Conservation (phyloP, 345 rosid genomes). For the Eucalyptus pauciflora region DNA sequence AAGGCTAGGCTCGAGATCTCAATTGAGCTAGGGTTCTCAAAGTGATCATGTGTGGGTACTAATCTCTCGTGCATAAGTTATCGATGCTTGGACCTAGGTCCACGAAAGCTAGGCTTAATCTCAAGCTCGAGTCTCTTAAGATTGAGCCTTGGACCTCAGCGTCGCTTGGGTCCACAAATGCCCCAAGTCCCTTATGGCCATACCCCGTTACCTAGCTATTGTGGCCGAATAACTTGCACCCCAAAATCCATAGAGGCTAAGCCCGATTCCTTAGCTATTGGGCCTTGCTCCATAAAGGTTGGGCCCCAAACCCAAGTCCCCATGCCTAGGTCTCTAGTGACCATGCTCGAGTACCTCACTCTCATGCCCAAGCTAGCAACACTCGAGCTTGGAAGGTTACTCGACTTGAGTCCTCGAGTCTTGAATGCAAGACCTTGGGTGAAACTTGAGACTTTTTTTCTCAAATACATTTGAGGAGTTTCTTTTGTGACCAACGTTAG, state of each 20-base stretch:
- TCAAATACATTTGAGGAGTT: neutral
- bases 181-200: neutral
- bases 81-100: rapidly evolving
- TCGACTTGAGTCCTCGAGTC: rapidly evolving
- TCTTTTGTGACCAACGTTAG: rapidly evolving
- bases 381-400: neutral
- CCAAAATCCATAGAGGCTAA: neutral
- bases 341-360: rapidly evolving
- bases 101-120: too few relatives aligned
- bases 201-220: rapidly evolving
- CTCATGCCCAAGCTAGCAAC: neutral
- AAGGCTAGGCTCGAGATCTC: rapidly evolving
- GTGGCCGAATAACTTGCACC: rapidly evolving
- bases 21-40: neutral
- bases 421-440: neutral
- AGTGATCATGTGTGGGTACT: rapidly evolving
- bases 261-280: neutral
- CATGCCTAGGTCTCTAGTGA: rapidly evolving
- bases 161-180: rapidly evolving
- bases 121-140: neutral
- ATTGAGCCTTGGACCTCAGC: neutral
- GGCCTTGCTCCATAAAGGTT: rapidly evolving
- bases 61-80: neutral
- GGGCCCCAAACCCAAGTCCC: rapidly evolving
- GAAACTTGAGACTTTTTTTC: neutral